These are phyloP conservation scores for Parascedosporium putredinis DNA, from an alignment of 2,329 filamentous ascomycete species.

Conservation along the genomic window DNA sequence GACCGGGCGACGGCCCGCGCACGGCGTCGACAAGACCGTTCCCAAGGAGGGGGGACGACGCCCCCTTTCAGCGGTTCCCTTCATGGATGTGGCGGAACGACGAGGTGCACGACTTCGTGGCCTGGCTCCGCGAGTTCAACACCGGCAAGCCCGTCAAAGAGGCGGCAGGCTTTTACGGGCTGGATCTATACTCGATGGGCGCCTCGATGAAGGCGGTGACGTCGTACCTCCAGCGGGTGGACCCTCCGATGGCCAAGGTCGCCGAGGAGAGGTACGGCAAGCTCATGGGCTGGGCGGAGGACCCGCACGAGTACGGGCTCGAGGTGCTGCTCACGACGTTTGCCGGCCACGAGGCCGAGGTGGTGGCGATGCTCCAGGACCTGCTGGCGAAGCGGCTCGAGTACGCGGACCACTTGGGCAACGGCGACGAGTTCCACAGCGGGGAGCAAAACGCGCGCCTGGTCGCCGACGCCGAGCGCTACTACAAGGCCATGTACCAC, in stretches of 20 bases:
- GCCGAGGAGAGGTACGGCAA: conserved; percentile 34
- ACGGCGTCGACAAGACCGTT: background rate
- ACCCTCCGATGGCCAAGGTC: conserved; percentile 29
- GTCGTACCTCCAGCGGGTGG: conserved; percentile 34
- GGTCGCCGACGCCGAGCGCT: conserved; percentile 36
- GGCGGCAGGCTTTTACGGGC: conserved; percentile 31
- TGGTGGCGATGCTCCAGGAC: conserved; percentile 33
- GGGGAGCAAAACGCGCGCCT: conserved; percentile 39
- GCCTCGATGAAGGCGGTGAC: conserved; percentile 33
- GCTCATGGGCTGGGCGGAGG: conserved; percentile 35
- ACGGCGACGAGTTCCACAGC: conserved; percentile 37
- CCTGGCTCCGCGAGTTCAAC: conserved; percentile 39
- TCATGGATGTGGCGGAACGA: conserved; percentile 47
- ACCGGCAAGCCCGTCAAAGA: conserved; percentile 11
- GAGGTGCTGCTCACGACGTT: conserved; percentile 24
- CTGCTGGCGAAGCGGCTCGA: conserved; percentile 31
- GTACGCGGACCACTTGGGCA: conserved; percentile 21
- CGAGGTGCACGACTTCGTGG: conserved; percentile 38
- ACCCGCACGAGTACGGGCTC: conserved; percentile 38
- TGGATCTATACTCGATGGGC: conserved; percentile 42
- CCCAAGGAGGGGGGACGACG: conserved; percentile 9
- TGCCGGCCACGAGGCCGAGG: conserved; percentile 32
- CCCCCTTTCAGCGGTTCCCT: conserved; percentile 38
- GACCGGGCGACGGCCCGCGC: conserved; percentile 19
- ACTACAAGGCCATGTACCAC: conserved; percentile 42